Conservation (phyloP, 345 rosid genomes). For the Iberis pinnata region DNA sequence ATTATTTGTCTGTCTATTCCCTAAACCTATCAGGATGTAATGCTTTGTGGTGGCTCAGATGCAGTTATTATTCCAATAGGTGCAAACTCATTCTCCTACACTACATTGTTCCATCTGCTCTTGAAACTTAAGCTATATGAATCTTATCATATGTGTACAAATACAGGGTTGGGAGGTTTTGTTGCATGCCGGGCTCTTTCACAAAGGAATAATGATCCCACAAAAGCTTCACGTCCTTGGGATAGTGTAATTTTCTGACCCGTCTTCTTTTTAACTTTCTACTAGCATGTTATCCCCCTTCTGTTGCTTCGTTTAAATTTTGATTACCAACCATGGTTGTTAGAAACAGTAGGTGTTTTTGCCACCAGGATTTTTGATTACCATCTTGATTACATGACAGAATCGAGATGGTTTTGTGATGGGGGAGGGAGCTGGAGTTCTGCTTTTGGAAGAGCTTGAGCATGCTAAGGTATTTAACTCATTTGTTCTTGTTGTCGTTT, state of each 20-base stretch:
- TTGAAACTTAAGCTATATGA: slow-evolving; percentile 5
- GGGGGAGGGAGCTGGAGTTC: slow-evolving; percentile 98
- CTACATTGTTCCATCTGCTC: slow-evolving; percentile 1
- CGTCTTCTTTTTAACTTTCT: slow-evolving; percentile 7
- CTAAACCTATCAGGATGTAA: slow-evolving; percentile 56
- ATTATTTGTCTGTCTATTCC: not conserved
- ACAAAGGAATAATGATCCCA: slow-evolving; percentile 73
- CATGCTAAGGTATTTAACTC: slow-evolving; percentile 76
- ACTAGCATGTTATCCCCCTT: not conserved
- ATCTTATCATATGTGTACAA: slow-evolving; percentile 20
- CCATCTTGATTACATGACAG: slow-evolving; percentile 36
- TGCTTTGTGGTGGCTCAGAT: slow-evolving; percentile 98
- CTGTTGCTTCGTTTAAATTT: not conserved
- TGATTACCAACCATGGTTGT: not conserved
- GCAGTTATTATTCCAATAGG: slow-evolving; percentile 87
- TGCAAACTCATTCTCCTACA: slow-evolving; percentile 28
- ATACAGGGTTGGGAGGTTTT: slow-evolving; percentile 95
- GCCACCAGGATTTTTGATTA: not conserved
- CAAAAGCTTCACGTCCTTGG: slow-evolving; percentile 98
- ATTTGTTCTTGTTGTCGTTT: not conserved
- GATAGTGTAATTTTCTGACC: slow-evolving; percentile 45
- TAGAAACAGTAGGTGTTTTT: slow-evolving; percentile 16
- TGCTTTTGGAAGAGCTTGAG: slow-evolving; percentile 89
- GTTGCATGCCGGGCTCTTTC: slow-evolving; percentile 91
- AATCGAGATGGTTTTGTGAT: slow-evolving; percentile 94